These are phyloP conservation scores for Metschnikowia anglica DNA, from an alignment of 805 yeast species.

Conservation along the genomic window DNA sequence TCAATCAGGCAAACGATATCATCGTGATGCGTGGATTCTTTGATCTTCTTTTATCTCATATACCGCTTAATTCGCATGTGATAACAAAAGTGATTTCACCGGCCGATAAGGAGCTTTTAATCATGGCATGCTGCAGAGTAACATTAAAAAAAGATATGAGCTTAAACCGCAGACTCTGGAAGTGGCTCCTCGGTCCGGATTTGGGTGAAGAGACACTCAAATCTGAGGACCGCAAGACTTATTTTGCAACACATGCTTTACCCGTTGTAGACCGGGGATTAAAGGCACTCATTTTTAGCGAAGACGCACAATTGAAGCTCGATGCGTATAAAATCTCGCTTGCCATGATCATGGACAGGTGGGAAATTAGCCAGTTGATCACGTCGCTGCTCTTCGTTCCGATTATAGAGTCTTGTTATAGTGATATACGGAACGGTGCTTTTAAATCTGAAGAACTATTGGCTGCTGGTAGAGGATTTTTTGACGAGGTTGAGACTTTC, in stretches of 20 bases:
- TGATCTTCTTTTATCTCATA: conserved; percentile 67
- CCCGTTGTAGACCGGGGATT: conserved; percentile 53
- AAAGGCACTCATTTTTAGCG: conserved; percentile 42
- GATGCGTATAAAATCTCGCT: conserved; percentile 63
- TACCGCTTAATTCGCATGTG: conserved; percentile 64
- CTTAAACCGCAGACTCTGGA: conserved; percentile 89
- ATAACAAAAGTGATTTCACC: conserved; percentile 47
- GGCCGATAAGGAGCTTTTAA: conserved; percentile 56
- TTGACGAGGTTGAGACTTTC: conserved; percentile 82
- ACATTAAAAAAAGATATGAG: conserved; percentile 90
- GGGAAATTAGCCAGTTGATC: conserved; percentile 85
- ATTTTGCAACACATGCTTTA: conserved; percentile 60
- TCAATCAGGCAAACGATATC: conserved; percentile 50
- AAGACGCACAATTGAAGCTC: conserved; percentile 33
- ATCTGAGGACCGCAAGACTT: conserved; percentile 32
- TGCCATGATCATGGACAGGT: conserved; percentile 76
- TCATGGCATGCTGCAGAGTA: conserved; percentile 63
- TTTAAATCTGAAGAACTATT: conserved; percentile 39
- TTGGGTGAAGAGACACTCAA: conserved; percentile 4
- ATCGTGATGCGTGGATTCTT: conserved; percentile 83
- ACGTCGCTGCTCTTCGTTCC: conserved; percentile 73
- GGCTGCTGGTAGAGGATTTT: conserved; percentile 62
- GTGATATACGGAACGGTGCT: neutral
- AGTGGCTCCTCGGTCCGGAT: conserved; percentile 87
- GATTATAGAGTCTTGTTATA: conserved; percentile 50